Evolutionary conservation across 2,329 filamentous ascomycete species (phyloP), one percentile per base, ranked within the genome.

Genomic region (Elsinoe australis): DNA sequence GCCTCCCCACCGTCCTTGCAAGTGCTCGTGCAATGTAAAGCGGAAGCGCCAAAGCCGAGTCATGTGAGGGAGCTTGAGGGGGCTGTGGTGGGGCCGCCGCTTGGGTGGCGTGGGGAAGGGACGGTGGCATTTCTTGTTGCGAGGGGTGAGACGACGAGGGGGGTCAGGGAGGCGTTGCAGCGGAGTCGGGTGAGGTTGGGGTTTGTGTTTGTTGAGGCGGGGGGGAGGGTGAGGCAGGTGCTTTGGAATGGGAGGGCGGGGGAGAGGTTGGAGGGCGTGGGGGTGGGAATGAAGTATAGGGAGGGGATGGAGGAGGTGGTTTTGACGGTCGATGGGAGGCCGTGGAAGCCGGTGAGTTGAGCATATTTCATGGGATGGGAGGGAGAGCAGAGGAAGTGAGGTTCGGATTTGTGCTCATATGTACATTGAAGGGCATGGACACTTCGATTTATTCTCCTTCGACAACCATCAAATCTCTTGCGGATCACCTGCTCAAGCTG

Each of bases 1-100:
- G 46, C 47, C n/a, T 24, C 47, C 10, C 59, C 59, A 17, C 58
- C 65, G 32, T 64, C 63, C 1, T 31, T 72, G 21, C 64, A 61
- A 5, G 65, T 76, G 1, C 61, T 79, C 14, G 61, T 77, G 14
- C 85, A 90, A 62, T 90, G 86, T 71, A 92, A 90, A 63, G 61
- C 68, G 14, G 66, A 70, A 36, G 63, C 71, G 9, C 71, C 77
- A 0, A 57, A 56, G 2, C 85, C 85, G 0, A 67, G 72, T 24
- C 68, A 79, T 38, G 67, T 87, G 6, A 76, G 85, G n/a, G 85
- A 90, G 66, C 73, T 90, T 2, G 85, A 87, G 60, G 90, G 90
- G 3, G 79, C 87, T 0, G 84, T 92, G 59, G 73, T 74, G 1
- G 81, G 80, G 9, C 84, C 85, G 5, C 88, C 87, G 1, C 68